These are phyloP conservation scores for Neonectria ditissima DNA, from an alignment of 2,329 filamentous ascomycete genomes.

Conservation along the genomic window DNA sequence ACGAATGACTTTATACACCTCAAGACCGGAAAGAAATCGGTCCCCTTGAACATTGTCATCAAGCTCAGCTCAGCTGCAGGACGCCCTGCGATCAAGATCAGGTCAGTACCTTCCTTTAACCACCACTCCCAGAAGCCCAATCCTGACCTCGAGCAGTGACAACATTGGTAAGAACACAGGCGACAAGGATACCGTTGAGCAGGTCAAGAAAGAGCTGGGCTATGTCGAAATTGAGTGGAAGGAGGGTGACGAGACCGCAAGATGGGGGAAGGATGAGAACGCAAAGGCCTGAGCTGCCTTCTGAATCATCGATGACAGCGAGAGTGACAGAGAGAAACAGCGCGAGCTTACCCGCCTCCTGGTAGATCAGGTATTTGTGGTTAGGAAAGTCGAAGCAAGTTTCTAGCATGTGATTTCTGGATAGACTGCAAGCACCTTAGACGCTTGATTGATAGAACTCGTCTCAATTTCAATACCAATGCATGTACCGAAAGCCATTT, in stretches of 20 bases:
- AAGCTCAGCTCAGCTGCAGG: slow-evolving; percentile 90
- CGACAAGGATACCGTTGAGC: slow-evolving; percentile 79
- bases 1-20: slow-evolving; percentile 91
- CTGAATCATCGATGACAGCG: not conserved
- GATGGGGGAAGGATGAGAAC: slow-evolving; percentile 73
- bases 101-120: slow-evolving; percentile 44
- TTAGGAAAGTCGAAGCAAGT: not conserved
- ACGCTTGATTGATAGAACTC: slow-evolving; percentile 7
- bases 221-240: slow-evolving; percentile 89
- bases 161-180: slow-evolving; percentile 96
- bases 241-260: slow-evolving; percentile 82
- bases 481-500: not conserved
- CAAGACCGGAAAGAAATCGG: slow-evolving; percentile 82
- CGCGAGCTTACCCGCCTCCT: slow-evolving; percentile 10
- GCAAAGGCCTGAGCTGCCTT: slow-evolving; percentile 26
- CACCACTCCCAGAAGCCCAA: not conserved
- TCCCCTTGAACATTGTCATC: slow-evolving; percentile 96
- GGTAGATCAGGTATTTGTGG: slow-evolving; percentile 5
- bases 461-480: slow-evolving; percentile 6
- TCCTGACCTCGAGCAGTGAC: slow-evolving; percentile 60
- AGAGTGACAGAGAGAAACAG: slow-evolving; percentile 22
- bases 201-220: slow-evolving; percentile 86
- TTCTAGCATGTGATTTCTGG: slow-evolving; percentile 14
- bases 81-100: slow-evolving; percentile 90
- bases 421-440: slow-evolving; percentile 19